Evolutionary conservation across 2,329 filamentous ascomycete genomes (phyloP).

Genomic region (Balansia obtecta): DNA sequence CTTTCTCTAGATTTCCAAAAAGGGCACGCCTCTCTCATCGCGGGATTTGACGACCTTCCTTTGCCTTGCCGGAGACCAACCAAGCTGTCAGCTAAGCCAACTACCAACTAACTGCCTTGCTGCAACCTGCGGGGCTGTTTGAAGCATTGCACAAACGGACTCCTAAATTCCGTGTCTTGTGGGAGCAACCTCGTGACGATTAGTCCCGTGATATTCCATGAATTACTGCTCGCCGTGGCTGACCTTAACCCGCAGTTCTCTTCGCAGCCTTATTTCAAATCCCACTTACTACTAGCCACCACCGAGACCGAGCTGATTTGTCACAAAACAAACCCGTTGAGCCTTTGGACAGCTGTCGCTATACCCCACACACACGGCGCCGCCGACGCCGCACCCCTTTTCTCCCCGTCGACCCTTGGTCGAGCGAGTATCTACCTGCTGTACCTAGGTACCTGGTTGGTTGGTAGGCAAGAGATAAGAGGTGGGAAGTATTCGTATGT

Average conservation of each 20-base stretch:
- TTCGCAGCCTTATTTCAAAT: no score
- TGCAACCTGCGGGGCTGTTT: constrained; percentile 1
- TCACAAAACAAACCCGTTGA: neutral
- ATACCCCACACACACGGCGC: neutral
- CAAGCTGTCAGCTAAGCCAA: neutral
- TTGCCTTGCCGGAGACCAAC: neutral
- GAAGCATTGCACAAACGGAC: neutral
- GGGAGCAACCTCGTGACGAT: neutral
- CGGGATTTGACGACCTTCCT: neutral
- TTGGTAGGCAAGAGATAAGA: no score
- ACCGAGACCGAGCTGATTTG: neutral
- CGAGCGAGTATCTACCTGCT: no score
- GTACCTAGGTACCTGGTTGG: no score
- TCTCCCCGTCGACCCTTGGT: no score
- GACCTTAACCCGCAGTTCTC: neutral
- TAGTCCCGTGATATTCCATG: neutral
- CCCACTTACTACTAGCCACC: neutral
- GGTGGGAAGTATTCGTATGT: no score
- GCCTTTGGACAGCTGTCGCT: neutral
- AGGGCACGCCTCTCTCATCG: neutral
- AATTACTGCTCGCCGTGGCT: neutral
- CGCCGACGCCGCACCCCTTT: constrained; percentile 2
- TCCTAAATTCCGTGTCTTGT: constrained; percentile 6
- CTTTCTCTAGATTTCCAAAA: neutral
- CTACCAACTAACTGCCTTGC: constrained; percentile 3